phyloP scores from a whole-genome alignment of 2,329 filamentous ascomycete species.

The Ophiostoma perfectum region DNA sequence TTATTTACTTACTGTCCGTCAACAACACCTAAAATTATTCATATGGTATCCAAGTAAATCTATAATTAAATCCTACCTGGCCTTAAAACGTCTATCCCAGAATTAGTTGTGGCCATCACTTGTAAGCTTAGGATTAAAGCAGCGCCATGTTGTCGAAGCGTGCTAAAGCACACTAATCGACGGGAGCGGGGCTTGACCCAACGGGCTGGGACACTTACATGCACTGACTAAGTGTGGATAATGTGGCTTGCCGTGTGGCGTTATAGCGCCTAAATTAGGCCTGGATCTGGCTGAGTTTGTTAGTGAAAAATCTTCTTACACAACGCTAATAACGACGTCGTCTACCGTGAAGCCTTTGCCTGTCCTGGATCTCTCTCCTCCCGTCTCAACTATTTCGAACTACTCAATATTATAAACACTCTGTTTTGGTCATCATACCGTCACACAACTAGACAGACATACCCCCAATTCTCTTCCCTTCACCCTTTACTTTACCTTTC shows the following conservation, averaged over 20 bases:
- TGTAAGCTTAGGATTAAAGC: neutral
- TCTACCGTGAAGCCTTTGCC: neutral
- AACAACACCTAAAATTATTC: too few relatives aligned
- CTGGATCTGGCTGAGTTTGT: neutral
- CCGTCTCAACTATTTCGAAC: neutral
- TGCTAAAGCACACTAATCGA: constrained; percentile 20
- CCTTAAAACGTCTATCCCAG: neutral
- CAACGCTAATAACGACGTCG: neutral
- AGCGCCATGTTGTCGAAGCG: constrained; percentile 24
- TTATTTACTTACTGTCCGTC: too few relatives aligned
- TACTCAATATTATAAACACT: neutral
- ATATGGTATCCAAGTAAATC: too few relatives aligned
- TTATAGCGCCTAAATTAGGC: neutral
- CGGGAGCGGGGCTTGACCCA: constrained; percentile 5
- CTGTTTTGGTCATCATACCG: too few relatives aligned
- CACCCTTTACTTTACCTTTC: neutral
- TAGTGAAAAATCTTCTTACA: constrained; percentile 12
- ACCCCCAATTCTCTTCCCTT: neutral
- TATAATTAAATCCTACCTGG: too few relatives aligned
- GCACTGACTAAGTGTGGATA: neutral
- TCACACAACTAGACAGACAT: neutral
- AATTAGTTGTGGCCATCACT: too few relatives aligned
- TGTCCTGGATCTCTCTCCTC: constrained; percentile 11
- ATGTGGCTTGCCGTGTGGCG: neutral
- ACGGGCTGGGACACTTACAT: neutral